Evolutionary conservation across 331 rosid species (phyloP).

Genomic region (Dryas integrifolia): DNA sequence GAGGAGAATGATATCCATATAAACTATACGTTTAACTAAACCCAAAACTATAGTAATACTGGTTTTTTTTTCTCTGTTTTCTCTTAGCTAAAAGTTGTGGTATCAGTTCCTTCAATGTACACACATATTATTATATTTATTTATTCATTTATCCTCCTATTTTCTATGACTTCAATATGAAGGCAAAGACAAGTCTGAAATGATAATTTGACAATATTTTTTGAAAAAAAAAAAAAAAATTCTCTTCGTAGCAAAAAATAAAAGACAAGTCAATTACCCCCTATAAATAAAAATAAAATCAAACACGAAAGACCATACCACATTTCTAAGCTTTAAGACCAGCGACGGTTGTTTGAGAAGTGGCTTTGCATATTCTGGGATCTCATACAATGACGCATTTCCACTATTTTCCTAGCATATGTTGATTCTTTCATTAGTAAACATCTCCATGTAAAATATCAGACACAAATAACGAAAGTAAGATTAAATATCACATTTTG

Average conservation of each 20-base stretch:
- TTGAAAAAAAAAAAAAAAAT: not conserved
- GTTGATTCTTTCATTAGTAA: constrained; percentile 17
- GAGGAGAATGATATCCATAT: not conserved
- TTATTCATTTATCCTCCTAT: not conserved
- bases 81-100: not conserved
- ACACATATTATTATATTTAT: not conserved
- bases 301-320: constrained; percentile 50
- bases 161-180: not conserved
- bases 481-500: not conserved
- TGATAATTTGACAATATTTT: not conserved
- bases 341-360: constrained; percentile 69
- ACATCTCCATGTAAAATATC: constrained; percentile 21
- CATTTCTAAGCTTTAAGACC: constrained; percentile 70
- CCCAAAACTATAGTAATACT: not conserved
- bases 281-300: not conserved
- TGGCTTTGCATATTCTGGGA: constrained; percentile 82
- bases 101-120: not conserved
- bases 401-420: constrained; percentile 53
- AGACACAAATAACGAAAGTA: not conserved
- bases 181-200: not conserved
- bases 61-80: not conserved
- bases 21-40: not conserved
- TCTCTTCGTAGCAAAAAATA: not conserved
- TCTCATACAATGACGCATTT: constrained; percentile 47
- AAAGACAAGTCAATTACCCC: too few species aligned